These are phyloP conservation scores for Clausena lansium DNA, from an alignment of 345 rosid genomes.

Conservation along the genomic window DNA sequence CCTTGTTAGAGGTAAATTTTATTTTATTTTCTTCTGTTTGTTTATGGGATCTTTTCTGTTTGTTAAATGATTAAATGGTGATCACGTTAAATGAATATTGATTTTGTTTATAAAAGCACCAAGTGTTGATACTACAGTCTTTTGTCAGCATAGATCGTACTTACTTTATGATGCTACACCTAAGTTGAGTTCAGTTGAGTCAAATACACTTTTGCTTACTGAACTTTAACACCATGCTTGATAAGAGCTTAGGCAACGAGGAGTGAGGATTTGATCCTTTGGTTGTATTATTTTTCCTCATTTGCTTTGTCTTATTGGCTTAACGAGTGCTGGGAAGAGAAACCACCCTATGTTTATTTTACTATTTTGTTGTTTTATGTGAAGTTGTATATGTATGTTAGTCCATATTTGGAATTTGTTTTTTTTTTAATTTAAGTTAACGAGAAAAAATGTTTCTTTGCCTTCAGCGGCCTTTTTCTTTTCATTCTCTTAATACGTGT, in stretches of 20 bases:
- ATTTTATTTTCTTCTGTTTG: not conserved
- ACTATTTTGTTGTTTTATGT: not conserved
- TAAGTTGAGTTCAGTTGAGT: not conserved
- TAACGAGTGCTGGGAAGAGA: not conserved
- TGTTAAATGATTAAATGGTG: not conserved
- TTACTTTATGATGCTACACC: not conserved
- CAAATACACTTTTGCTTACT: too few species aligned
- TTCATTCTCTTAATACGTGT: not conserved
- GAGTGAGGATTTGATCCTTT: too few species aligned
- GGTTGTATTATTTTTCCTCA: not conserved
- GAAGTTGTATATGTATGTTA: not conserved
- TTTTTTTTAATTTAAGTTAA: too few species aligned
- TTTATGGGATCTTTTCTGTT: not conserved
- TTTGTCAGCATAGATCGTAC: not conserved
- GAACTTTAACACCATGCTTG: not conserved
- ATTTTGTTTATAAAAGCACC: not conserved
- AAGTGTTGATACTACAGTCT: not conserved
- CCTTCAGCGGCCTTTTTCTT: not conserved
- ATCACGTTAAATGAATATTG: not conserved
- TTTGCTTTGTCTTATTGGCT: not conserved
- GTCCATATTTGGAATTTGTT: too few species aligned
- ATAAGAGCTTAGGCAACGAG: not conserved
- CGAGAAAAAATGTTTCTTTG: not conserved
- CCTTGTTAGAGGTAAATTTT: conserved; percentile 60
- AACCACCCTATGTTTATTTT: not conserved